These are phyloP conservation scores for Thermochaetoides dissita DNA, from an alignment of 2,329 filamentous ascomycete species.

Conservation along the genomic window DNA sequence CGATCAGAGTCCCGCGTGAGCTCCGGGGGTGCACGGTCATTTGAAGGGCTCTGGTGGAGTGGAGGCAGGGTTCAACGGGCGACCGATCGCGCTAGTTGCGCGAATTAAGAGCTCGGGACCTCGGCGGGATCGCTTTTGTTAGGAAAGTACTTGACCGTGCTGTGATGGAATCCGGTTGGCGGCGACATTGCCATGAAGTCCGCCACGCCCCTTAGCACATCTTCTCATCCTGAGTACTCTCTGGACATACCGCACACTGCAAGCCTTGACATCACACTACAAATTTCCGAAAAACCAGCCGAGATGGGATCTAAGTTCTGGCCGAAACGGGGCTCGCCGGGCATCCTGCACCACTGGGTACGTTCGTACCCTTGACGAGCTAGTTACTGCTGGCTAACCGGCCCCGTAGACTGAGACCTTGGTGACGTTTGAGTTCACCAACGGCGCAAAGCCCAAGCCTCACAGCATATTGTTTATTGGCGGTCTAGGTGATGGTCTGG, in stretches of 20 bases:
- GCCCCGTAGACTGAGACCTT: constrained; percentile 23
- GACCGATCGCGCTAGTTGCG: constrained; percentile 5
- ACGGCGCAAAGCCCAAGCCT: constrained; percentile 17
- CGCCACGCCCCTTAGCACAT: not conserved
- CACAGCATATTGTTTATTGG: constrained; percentile 52
- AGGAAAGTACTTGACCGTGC: not conserved
- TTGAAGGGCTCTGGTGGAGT: not conserved
- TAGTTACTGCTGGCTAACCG: too few relatives aligned
- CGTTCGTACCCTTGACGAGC: constrained; percentile 1
- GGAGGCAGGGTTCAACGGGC: not conserved
- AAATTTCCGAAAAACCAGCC: not conserved
- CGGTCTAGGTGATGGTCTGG: constrained; percentile 57
- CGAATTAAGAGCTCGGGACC: constrained; percentile 1
- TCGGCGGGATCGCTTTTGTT: too few relatives aligned
- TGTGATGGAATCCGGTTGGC: not conserved
- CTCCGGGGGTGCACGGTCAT: not conserved
- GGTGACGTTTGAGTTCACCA: constrained; percentile 25
- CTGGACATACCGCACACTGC: not conserved
- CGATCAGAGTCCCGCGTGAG: not conserved
- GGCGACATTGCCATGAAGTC: too few relatives aligned
- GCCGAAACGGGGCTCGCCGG: constrained; percentile 20
- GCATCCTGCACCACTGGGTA: constrained; percentile 23
- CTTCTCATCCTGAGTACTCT: not conserved
- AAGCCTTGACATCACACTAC: constrained; percentile 1
- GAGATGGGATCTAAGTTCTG: constrained; percentile 20